phyloP scores from a whole-genome alignment of 1,284 basidiomycete genomes.

The Inonotus hispidus region DNA sequence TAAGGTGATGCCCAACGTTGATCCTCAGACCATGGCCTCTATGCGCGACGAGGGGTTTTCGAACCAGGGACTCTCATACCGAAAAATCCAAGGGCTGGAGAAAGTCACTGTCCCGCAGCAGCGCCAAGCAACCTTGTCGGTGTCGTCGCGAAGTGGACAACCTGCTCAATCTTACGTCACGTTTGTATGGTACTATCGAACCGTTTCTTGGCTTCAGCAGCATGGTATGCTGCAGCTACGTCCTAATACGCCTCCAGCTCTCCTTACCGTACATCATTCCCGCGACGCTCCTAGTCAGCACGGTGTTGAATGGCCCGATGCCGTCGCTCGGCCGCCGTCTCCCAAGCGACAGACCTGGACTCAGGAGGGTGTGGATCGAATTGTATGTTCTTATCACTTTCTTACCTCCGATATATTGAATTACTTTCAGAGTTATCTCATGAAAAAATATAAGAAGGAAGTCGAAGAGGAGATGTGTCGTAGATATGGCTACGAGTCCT shows the following conservation, averaged over 20 bases:
- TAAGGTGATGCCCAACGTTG: constrained; percentile 31
- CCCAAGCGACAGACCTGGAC: neutral
- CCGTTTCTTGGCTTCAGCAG: constrained; percentile 1
- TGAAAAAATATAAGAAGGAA: neutral
- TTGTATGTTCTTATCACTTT: neutral
- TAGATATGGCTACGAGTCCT: neutral
- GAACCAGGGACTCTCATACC: neutral
- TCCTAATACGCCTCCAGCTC: neutral
- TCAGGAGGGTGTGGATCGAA: neutral
- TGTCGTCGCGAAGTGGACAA: neutral
- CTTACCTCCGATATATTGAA: neutral
- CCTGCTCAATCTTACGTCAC: constrained; percentile 10
- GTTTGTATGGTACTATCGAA: constrained; percentile 12
- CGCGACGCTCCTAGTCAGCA: neutral
- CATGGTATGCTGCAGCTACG: neutral
- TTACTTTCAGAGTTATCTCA: neutral
- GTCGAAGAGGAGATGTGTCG: neutral
- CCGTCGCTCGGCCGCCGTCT: neutral
- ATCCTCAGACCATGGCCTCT: constrained; percentile 26
- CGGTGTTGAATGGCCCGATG: neutral
- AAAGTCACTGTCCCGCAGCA: neutral
- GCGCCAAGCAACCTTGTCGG: neutral
- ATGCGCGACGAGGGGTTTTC: neutral
- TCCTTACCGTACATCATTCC: neutral
- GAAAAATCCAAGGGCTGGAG: neutral